Evolutionary conservation across 257 asterid genomes (phyloP), one percentile per base, ranked within the genome.

Genomic region (Jacaranda copaia): DNA sequence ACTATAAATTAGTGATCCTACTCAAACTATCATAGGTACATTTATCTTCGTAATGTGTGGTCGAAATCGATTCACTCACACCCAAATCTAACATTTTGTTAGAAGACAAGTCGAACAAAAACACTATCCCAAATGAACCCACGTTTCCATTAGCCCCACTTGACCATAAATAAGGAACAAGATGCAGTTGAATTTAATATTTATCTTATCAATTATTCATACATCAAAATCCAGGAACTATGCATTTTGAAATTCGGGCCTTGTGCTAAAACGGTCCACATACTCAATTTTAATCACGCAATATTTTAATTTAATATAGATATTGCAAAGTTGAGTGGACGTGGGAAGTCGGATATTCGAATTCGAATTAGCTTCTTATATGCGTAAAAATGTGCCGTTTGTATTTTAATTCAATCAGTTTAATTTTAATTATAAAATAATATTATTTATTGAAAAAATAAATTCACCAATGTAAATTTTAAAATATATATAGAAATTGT

Each of bases 161-260:
- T 36, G 69, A 63, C 49, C 15, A 13, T 3, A 6, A 63, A 36
- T 12, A 11, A 69, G 63, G 63, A 6, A 36, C 72, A 61, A 35
- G 8, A 18, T 51, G 8, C 64, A 63, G 51, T 15, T 14, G 16
- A 46, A 25, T 8, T 25, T 16, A 42, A 11, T 15, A 9, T 16
- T 55, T 5, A 58, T 70, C 48, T 2, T 6, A 16, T 10, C 43
- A 25, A 77, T 77, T 49, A 77, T 64, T 38, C 11, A 49, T 77
- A 18, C 52, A 58, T 25, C 70, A 68, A 15, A 60, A 16, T 0
- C 14, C 35, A 64, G 6, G 35, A n/a, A 0, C 4, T 53, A 6
- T 45, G 4, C 49, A 45, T 45, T 45, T 45, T 45, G 11, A 18
- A 1, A 42, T 32, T 59, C 3, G 11, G 6, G n/a, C n/a, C 43